A percentile compares a stretch with the other conserved stretches of the same genome.
These are phyloP conservation scores for Triticum aestivum DNA, from an alignment of 176 grass and related monocot genomes.

Conservation along the genomic window DNA sequence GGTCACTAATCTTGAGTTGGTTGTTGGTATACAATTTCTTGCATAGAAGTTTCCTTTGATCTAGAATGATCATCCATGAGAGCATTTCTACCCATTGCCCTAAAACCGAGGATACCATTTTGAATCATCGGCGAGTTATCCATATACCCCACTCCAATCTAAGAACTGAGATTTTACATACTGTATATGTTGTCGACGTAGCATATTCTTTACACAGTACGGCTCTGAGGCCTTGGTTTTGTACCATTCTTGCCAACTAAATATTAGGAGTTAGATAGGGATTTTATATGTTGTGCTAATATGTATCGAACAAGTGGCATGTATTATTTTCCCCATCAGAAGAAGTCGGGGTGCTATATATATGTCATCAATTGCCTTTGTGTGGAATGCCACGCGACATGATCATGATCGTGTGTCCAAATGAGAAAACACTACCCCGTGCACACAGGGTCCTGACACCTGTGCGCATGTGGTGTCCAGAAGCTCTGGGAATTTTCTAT, in stretches of 20 bases:
- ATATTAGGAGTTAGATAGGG: conserved; percentile 29
- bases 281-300: conserved; percentile 23
- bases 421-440: no score
- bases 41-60: no score
- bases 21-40: no score
- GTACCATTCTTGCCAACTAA: conserved; percentile 33
- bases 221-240: conserved; percentile 26
- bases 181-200: conserved; percentile 39
- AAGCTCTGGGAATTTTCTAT: no score
- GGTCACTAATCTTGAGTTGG: no score
- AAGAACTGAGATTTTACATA: conserved; percentile 33
- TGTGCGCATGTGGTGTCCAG: no score
- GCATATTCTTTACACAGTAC: conserved; percentile 46
- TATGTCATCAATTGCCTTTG: not conserved
- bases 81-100: no score
- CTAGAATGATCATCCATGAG: no score
- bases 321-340: not conserved
- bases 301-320: not conserved
- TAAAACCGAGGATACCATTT: conserved; percentile 6
- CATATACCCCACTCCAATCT: conserved; percentile 18
- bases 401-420: not conserved
- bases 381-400: not conserved
- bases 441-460: no score
- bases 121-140: not conserved
- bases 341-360: not conserved